Conservation (phyloP, 2,329 filamentous ascomycete genomes). For the Microsporum canis region DNA sequence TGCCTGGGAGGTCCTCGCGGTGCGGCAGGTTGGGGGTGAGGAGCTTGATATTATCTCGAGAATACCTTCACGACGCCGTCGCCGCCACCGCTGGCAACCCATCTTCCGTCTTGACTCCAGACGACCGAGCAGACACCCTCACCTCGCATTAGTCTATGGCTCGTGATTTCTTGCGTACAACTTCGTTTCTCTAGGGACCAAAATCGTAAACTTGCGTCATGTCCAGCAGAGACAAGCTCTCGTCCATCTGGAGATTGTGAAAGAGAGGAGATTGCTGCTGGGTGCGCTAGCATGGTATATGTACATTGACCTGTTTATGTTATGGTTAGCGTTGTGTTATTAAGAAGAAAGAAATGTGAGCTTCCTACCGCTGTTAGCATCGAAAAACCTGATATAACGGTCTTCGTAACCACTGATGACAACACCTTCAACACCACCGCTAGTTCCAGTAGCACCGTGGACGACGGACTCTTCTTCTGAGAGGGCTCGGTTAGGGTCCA, state of each 20-base stretch:
- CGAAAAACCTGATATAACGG: constrained; percentile 90
- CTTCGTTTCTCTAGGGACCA: constrained; percentile 94
- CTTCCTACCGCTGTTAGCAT: constrained; percentile 90
- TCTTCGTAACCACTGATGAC: constrained; percentile 97
- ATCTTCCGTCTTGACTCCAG: constrained; percentile 90
- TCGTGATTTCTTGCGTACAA: constrained; percentile 91
- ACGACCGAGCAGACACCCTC: constrained; percentile 90
- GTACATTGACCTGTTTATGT: constrained; percentile 75
- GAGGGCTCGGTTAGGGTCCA: constrained; percentile 52
- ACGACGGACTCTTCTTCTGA: constrained; percentile 60
- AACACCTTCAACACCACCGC: constrained; percentile 76
- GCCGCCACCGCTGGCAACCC: constrained; percentile 88
- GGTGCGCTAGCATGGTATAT: constrained; percentile 96
- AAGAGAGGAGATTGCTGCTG: constrained; percentile 80
- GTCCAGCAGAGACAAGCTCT: constrained; percentile 89
- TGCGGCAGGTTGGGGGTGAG: not conserved
- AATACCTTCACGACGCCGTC: constrained; percentile 96
- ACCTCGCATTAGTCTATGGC: constrained; percentile 84
- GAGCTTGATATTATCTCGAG: constrained; percentile 24
- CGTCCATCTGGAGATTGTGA: constrained; percentile 86
- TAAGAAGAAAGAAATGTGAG: constrained; percentile 9
- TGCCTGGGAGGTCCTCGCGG: not conserved
- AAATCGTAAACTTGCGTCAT: constrained; percentile 90
- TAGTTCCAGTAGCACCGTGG: constrained; percentile 71
- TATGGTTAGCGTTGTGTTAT: constrained; percentile 11